Base-by-base conservation (phyloP, 441 rosid genomes). In the Populus hybrid region DNA sequence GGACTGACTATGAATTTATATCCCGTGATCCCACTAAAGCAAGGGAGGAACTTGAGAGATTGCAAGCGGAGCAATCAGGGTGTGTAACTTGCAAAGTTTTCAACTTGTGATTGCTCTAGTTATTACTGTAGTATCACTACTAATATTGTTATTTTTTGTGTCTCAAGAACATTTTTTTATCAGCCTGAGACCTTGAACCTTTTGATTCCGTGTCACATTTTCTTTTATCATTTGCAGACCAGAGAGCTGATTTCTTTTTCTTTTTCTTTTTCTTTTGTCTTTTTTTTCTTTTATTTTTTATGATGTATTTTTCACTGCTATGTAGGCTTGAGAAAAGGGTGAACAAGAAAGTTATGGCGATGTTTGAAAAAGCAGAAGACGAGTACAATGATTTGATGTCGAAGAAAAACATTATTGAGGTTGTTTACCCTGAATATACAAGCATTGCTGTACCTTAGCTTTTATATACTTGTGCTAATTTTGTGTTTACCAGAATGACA, bases 341-440 rank as follows among this genome's bases (percentile, higher is more conserved):
- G 75, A 94, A 97, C 87, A 97, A 97, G 91, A 97, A 94, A 85
- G 99, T 94, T 59, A 97, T 94, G 98, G 90, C 97, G 3, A 94
- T 97, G 99, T 97, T 97, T 75, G 99, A 97, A 89, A 97, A 97
- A 83, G 99, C 99, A 71, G 99, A 97, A 79, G 99, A 97, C 85
- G 99, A 97, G 82, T 94, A 91, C 84, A 92, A 92, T 84, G 97
- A 91, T 81, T 83, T 97, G 86, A 93, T 91, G 84, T 93, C 92
- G n/a, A 97, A 92, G 91, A 97, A 97, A 81, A 92, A 80, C 86
- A 97, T 93, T 69, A 92, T 97, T 53, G 99, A 94, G 99, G 99
- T 97, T 76, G 76, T 85, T 79, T 82, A 38, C 69, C 28, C 63
- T 69, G 14, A 35, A 78, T 64, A 59, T 82, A 71, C 75, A 63